phyloP scores from a whole-genome alignment of 2,329 filamentous ascomycete genomes.

The Malbranchea cinnamomea region DNA sequence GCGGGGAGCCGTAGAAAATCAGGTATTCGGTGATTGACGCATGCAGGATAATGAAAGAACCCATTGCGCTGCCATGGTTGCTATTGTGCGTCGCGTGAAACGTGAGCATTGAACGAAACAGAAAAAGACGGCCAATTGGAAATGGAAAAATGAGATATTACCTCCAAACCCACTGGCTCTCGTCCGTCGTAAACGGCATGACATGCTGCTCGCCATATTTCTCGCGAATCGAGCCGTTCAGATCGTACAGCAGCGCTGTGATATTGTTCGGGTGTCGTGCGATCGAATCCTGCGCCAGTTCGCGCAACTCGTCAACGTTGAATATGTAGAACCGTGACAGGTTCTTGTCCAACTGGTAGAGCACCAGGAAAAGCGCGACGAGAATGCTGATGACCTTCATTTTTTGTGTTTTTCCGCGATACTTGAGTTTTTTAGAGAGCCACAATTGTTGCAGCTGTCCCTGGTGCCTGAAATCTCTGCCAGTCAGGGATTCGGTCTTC shows the following conservation, averaged over 20 bases:
- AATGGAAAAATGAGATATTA: constrained; percentile 3
- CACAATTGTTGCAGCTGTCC: too few species aligned
- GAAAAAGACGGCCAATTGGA: background rate
- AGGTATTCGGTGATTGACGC: constrained; percentile 78
- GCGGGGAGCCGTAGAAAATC: constrained; percentile 65
- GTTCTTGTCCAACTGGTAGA: constrained; percentile 5
- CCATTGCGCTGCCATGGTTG: constrained; percentile 18
- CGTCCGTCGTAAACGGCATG: constrained; percentile 19
- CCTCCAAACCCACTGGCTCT: constrained; percentile 65
- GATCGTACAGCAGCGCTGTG: constrained; percentile 17
- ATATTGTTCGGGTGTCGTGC: constrained; percentile 17
- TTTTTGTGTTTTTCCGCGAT: too few species aligned
- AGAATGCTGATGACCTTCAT: constrained; percentile 1
- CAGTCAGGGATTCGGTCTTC: too few species aligned
- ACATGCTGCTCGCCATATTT: constrained; percentile 8
- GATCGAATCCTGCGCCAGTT: constrained; percentile 11
- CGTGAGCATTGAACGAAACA: background rate
- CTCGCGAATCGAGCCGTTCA: constrained; percentile 6
- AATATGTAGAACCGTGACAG: constrained; percentile 12
- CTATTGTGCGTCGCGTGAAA: too few species aligned
- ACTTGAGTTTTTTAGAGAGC: too few species aligned
- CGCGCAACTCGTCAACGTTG: constrained; percentile 11
- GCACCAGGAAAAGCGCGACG: constrained; percentile 4
- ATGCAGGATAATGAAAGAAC: constrained; percentile 71
- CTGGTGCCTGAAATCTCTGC: too few species aligned